Percentiles rank a stretch among this genome's conserved stretches.
These are phyloP conservation scores for Aspergillus amoenus DNA, from an alignment of 2,329 filamentous ascomycete genomes.

Conservation along the genomic window DNA sequence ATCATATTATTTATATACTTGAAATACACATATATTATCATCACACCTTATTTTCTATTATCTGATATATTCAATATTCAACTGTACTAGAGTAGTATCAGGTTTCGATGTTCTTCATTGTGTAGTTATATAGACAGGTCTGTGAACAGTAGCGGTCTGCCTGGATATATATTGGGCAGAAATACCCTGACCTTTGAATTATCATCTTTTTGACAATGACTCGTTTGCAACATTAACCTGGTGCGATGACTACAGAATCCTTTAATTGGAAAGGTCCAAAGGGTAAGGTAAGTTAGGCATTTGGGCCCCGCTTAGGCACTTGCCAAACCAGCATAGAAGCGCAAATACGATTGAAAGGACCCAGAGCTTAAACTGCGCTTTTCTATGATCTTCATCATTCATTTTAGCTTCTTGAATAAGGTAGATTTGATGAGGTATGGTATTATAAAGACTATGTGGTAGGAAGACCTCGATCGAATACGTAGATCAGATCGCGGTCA, in stretches of 20 bases:
- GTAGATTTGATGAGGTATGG: neutral
- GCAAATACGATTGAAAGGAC: too few relatives aligned
- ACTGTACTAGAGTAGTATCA: neutral
- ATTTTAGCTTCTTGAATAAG: neutral
- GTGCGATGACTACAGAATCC: neutral
- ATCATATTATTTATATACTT: neutral
- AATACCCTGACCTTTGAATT: too few relatives aligned
- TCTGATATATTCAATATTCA: neutral
- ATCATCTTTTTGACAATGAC: neutral
- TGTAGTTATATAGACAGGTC: neutral
- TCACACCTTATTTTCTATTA: neutral
- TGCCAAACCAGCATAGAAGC: neutral
- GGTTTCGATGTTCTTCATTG: neutral
- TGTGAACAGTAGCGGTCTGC: neutral
- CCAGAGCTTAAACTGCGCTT: neutral
- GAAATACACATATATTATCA: neutral
- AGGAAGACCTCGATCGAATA: neutral
- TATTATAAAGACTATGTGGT: slow-evolving; percentile 5
- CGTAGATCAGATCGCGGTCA: neutral
- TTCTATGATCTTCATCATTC: neutral
- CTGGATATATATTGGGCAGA: neutral
- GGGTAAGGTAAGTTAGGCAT: neutral
- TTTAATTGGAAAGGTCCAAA: neutral
- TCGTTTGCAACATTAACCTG: neutral
- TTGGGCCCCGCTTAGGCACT: neutral